Conservation (phyloP, 192 early-diverging fungal species). For the Entomortierella lignicola region DNA sequence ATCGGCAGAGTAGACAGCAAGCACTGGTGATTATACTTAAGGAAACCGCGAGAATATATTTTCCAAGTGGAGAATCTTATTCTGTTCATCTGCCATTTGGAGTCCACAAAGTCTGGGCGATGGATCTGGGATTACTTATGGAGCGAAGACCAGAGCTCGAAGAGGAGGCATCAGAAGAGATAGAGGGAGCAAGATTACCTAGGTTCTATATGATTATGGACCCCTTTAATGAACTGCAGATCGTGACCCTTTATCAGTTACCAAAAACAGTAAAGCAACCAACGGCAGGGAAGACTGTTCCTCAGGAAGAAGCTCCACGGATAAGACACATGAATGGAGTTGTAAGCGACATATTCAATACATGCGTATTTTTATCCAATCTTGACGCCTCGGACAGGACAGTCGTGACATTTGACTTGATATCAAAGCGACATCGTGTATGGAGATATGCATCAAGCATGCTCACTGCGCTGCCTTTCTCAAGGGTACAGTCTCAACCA, state of each 20-base stretch:
- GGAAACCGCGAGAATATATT: constrained; percentile 48
- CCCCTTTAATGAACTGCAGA: constrained; percentile 58
- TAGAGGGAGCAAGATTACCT: constrained; percentile 18
- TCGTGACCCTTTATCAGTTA: constrained; percentile 38
- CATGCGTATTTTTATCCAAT: constrained; percentile 17
- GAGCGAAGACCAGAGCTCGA: constrained; percentile 36
- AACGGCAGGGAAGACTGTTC: constrained; percentile 6
- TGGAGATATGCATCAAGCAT: constrained; percentile 32
- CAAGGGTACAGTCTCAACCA: constrained; percentile 1
- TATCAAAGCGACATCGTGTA: constrained; percentile 19
- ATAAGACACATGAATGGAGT: constrained; percentile 9
- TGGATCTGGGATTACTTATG: constrained; percentile 60
- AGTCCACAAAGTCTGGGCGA: constrained; percentile 57
- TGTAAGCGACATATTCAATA: constrained; percentile 35
- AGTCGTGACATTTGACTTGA: constrained; percentile 26
- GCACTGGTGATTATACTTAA: constrained; percentile 50
- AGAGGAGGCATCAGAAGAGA: not conserved
- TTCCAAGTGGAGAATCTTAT: constrained; percentile 44
- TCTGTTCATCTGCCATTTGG: constrained; percentile 54
- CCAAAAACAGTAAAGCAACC: constrained; percentile 4
- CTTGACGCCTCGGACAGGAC: constrained; percentile 10
- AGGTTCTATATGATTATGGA: constrained; percentile 59
- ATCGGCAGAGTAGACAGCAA: constrained; percentile 29
- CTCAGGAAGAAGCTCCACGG: constrained; percentile 21
- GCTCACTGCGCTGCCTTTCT: constrained; percentile 11